phyloP scores from a whole-genome alignment of 225 moss, liverwort and hornwort species.

The Polytrichum formosum region DNA sequence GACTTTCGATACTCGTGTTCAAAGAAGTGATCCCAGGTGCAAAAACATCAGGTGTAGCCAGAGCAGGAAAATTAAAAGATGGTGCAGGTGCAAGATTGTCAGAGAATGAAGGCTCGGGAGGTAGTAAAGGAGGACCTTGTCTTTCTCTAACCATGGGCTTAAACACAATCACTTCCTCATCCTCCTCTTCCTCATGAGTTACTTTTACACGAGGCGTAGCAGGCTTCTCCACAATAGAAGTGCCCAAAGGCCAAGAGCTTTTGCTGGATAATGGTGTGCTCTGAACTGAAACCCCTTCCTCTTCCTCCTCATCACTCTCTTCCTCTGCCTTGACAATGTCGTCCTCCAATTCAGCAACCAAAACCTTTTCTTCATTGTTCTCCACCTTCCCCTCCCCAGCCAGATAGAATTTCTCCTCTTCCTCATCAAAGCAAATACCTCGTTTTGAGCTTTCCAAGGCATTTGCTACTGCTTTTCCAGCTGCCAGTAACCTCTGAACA shows the following conservation, averaged over 20 bases:
- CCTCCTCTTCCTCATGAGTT: slow-evolving; percentile 77
- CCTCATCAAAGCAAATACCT: slow-evolving; percentile 80
- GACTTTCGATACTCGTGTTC: slow-evolving; percentile 24
- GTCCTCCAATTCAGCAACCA: slow-evolving; percentile 26
- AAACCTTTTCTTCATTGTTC: slow-evolving; percentile 32
- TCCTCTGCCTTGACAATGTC: slow-evolving; percentile 39
- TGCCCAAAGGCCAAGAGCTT: slow-evolving; percentile 10
- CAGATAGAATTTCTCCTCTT: slow-evolving; percentile 55
- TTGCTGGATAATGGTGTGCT: slow-evolving; percentile 14
- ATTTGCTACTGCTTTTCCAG: slow-evolving; percentile 89
- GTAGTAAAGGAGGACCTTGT: slow-evolving; percentile 17
- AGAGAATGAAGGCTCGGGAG: slow-evolving; percentile 10
- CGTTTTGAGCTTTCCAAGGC: slow-evolving; percentile 72
- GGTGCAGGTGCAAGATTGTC: slow-evolving; percentile 17
- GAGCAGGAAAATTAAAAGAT: slow-evolving; percentile 24
- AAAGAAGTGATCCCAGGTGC: slow-evolving; percentile 31
- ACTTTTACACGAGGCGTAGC: slow-evolving; percentile 12
- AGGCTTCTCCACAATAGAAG: slow-evolving; percentile 6
- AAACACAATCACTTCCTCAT: slow-evolving; percentile 96
- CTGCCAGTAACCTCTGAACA: slow-evolving; percentile 80
- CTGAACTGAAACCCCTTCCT: slow-evolving; percentile 12
- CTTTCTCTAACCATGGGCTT: slow-evolving; percentile 72
- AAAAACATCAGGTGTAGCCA: slow-evolving; percentile 45
- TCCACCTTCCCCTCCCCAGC: slow-evolving; percentile 57
- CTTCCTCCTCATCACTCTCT: slow-evolving; percentile 27